Evolutionary conservation across 139 green algal species (phyloP).

Genomic region (Chlamydomonas schloesseri): DNA sequence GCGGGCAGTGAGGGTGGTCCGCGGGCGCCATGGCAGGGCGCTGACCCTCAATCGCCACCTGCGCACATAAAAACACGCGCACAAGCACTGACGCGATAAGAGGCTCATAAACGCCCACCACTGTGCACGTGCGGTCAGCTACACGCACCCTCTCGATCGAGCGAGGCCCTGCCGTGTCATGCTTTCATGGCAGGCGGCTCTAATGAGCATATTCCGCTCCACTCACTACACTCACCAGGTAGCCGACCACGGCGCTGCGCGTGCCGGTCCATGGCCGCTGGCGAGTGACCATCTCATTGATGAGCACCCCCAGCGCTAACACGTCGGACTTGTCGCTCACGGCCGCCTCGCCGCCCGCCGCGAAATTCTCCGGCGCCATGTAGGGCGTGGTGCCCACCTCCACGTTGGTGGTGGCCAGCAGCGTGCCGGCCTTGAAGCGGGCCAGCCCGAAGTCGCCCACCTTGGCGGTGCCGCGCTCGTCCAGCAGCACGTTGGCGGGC

Average conservation of each 20-base stretch:
- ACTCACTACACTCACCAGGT: not conserved
- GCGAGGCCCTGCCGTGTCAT: too few relatives aligned
- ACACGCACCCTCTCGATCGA: too few relatives aligned
- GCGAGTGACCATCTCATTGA: not conserved
- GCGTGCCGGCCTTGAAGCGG: not conserved
- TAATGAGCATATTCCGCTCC: too few relatives aligned
- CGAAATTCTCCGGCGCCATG: not conserved
- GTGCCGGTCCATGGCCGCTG: not conserved
- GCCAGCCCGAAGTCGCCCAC: constrained; percentile 62
- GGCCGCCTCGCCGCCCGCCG: too few relatives aligned
- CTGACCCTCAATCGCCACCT: not conserved
- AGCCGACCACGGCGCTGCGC: not conserved
- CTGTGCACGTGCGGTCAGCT: too few relatives aligned
- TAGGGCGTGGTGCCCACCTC: not conserved
- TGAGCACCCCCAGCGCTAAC: too few relatives aligned
- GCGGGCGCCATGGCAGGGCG: not conserved
- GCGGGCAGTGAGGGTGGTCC: not conserved
- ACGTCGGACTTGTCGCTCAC: not conserved
- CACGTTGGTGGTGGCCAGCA: not conserved
- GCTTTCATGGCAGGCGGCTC: too few relatives aligned
- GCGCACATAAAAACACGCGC: too few relatives aligned
- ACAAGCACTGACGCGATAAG: too few relatives aligned
- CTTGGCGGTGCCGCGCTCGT: constrained; percentile 47
- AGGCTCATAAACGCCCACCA: too few relatives aligned
- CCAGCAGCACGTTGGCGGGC: constrained; percentile 79